Evolutionary conservation across 2,329 filamentous ascomycete genomes (phyloP).

Genomic region (Aureobasidium sp.): DNA sequence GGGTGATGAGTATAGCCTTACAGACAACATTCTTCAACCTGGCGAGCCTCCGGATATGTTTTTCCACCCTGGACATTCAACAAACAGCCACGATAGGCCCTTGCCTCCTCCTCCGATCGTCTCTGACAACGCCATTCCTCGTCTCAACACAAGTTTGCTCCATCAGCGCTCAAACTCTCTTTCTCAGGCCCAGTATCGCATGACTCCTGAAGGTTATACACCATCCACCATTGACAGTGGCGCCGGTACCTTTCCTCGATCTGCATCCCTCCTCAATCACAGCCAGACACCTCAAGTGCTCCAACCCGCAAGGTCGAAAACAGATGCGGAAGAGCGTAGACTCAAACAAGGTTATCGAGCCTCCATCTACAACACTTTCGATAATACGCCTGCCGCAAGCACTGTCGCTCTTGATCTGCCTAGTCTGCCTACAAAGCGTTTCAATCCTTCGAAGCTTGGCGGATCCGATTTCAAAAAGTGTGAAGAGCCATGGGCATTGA

Average conservation of each 20-base stretch:
- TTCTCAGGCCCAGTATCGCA: constrained; percentile 12
- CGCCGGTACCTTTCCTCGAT: constrained; percentile 47
- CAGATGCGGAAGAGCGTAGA: constrained; percentile 69
- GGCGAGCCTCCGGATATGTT: constrained; percentile 78
- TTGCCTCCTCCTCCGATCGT: constrained; percentile 54
- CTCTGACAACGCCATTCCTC: constrained; percentile 38
- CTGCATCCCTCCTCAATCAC: constrained; percentile 74
- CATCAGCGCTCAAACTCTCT: constrained; percentile 8
- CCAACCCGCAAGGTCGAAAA: constrained; percentile 83
- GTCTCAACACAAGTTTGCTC: constrained; percentile 24
- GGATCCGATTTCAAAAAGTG: constrained; percentile 76
- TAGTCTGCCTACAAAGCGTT: constrained; percentile 70
- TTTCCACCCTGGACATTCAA: constrained; percentile 60
- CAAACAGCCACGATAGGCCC: constrained; percentile 51
- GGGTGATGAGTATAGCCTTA: constrained; percentile 62
- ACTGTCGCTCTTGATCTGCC: constrained; percentile 70
- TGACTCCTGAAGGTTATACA: constrained; percentile 10
- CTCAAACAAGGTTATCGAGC: constrained; percentile 41
- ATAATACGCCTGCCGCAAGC: constrained; percentile 30
- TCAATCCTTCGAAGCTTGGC: constrained; percentile 75
- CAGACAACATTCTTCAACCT: constrained; percentile 29
- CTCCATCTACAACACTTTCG: constrained; percentile 37
- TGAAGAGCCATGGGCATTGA: constrained; percentile 84
- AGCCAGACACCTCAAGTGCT: constrained; percentile 69
- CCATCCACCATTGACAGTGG: constrained; percentile 5